Evolutionary conservation across 179 eudicot genomes (phyloP).

Genomic region (Heliamphora pulchella): DNA sequence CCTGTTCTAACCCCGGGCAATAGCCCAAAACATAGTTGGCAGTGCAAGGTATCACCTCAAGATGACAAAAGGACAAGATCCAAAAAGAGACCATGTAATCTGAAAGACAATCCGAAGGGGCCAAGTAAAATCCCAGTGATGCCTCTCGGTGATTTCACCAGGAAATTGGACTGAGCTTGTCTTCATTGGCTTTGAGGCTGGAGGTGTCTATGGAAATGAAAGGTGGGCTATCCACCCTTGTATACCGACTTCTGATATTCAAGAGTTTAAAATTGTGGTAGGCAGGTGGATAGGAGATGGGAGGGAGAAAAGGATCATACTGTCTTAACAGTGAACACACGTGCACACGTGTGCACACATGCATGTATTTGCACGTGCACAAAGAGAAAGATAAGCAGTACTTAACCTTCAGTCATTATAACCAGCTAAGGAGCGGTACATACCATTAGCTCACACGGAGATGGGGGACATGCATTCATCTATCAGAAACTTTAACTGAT

Average conservation of each 20-base stretch:
- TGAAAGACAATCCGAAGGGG: neutral
- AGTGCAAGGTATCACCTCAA: neutral
- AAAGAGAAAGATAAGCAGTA: neutral
- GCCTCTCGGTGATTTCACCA: neutral
- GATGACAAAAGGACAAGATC: neutral
- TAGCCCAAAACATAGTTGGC: neutral
- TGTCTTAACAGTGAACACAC: neutral
- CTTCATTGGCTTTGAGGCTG: neutral
- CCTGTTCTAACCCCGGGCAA: neutral
- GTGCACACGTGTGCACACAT: neutral
- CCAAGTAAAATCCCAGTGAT: neutral
- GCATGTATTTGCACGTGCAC: neutral
- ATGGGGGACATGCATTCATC: neutral
- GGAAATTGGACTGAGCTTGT: neutral
- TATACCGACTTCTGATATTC: neutral
- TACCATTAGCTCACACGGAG: neutral
- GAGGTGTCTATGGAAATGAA: neutral
- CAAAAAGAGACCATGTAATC: neutral
- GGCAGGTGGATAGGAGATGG: neutral
- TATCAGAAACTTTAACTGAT: neutral
- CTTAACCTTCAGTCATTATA: neutral
- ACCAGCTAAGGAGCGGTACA: neutral
- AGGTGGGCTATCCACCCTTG: neutral
- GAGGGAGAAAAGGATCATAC: neutral
- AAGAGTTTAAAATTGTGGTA: neutral